Evolutionary conservation across 257 asterid species (phyloP).

Genomic region (Lycium ferocissimum): DNA sequence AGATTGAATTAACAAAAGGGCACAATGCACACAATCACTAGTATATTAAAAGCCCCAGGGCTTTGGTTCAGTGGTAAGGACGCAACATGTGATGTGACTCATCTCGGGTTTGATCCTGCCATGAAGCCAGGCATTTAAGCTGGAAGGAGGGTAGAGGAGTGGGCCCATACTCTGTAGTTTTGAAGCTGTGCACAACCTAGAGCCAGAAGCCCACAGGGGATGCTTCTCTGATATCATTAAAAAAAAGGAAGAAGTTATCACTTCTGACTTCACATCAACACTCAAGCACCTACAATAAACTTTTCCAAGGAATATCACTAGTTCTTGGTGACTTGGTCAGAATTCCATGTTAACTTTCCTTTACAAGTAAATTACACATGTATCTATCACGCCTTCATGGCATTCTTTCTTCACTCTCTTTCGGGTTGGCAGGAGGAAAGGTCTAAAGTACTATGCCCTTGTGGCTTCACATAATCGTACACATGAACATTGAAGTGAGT

Average conservation of each 20-base stretch:
- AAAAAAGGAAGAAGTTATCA: slow-evolving; percentile 8
- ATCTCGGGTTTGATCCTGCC: neutral
- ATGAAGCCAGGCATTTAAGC: neutral
- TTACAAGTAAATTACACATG: neutral
- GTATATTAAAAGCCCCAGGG: neutral
- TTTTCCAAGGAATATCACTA: slow-evolving; percentile 18
- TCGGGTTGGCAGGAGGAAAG: neutral
- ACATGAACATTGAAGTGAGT: slow-evolving; percentile 5
- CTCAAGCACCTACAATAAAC: neutral
- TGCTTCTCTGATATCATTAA: neutral
- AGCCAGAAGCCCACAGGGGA: neutral
- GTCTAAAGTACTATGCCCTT: neutral
- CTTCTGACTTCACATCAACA: neutral
- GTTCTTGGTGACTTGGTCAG: neutral
- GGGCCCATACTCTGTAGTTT: neutral
- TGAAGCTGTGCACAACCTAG: neutral
- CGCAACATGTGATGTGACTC: neutral
- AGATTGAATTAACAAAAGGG: neutral
- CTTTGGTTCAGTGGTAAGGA: slow-evolving; percentile 17
- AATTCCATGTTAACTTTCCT: neutral
- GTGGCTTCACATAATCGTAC: neutral
- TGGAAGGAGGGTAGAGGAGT: neutral
- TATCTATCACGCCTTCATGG: neutral
- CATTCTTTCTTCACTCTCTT: neutral
- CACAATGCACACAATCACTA: neutral